These are phyloP conservation scores for Aspergillus aculeatus DNA, from an alignment of 2,329 filamentous ascomycete genomes.

Conservation along the genomic window DNA sequence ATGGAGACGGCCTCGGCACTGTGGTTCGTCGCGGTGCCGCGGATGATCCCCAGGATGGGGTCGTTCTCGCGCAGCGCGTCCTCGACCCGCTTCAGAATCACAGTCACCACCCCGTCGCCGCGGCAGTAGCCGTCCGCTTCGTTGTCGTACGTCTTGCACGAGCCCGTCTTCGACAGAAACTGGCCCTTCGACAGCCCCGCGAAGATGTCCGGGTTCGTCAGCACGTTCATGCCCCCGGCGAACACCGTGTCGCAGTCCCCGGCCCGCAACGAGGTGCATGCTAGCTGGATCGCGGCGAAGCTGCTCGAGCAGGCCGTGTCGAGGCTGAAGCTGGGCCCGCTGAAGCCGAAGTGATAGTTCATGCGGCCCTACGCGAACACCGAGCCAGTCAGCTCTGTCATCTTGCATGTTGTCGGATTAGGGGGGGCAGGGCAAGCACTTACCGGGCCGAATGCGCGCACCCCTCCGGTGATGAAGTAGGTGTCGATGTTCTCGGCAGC, in stretches of 20 bases:
- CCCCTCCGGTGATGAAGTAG: conserved; percentile 63
- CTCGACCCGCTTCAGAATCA: conserved; percentile 53
- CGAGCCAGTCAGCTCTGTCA: too few relatives aligned
- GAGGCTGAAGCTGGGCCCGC: conserved; percentile 67
- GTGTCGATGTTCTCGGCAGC: conserved; percentile 68
- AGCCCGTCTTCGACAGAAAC: conserved; percentile 37
- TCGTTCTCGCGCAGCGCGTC: conserved; percentile 53
- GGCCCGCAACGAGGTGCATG: conserved; percentile 68
- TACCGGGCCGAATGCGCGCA: conserved; percentile 57
- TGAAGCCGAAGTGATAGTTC: conserved; percentile 75
- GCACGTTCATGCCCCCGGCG: conserved; percentile 68
- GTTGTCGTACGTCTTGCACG: conserved; percentile 52
- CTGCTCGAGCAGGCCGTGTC: conserved; percentile 68
- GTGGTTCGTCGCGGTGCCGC: conserved; percentile 44
- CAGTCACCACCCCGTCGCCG: conserved; percentile 49
- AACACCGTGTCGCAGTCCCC: conserved; percentile 78
- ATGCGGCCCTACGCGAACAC: conserved; percentile 50
- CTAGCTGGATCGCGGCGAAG: conserved; percentile 66
- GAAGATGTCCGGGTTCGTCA: conserved; percentile 78
- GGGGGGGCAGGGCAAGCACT: too few relatives aligned
- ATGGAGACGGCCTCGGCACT: conserved; percentile 47
- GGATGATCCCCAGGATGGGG: conserved; percentile 45
- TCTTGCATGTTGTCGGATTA: too few relatives aligned
- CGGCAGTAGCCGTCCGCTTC: conserved; percentile 56
- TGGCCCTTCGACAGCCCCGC: conserved; percentile 62